Percentiles rank a stretch among this genome's conserved stretches.
These are phyloP conservation scores for Starmera stellimalicola DNA, from an alignment of 1,139 yeast species.

Conservation along the genomic window DNA sequence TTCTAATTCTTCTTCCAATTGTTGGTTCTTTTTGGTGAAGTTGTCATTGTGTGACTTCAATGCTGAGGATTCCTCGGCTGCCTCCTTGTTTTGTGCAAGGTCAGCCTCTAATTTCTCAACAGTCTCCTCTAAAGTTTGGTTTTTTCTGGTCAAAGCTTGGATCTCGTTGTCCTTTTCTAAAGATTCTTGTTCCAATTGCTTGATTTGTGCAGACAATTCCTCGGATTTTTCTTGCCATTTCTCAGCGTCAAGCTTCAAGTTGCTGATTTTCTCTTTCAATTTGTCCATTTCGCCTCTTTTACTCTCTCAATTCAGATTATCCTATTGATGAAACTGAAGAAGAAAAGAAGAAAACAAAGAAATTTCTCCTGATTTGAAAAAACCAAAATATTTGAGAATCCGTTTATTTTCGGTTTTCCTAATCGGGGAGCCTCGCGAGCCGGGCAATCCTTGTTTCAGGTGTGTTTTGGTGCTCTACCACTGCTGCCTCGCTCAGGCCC, in stretches of 20 bases:
- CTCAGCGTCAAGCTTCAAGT: slow-evolving; percentile 91
- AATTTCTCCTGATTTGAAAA: too few relatives aligned
- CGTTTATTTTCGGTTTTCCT: too few relatives aligned
- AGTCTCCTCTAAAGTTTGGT: slow-evolving; percentile 81
- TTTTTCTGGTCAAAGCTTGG: slow-evolving; percentile 86
- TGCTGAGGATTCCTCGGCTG: slow-evolving; percentile 88
- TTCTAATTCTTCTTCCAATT: slow-evolving; percentile 91
- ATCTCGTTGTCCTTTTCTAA: slow-evolving; percentile 92
- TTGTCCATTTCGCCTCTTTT: slow-evolving; percentile 33
- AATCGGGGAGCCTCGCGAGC: too few relatives aligned
- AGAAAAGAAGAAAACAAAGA: too few relatives aligned
- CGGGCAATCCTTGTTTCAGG: too few relatives aligned
- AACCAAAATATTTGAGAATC: too few relatives aligned
- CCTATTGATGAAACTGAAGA: not conserved
- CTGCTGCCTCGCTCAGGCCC: too few relatives aligned
- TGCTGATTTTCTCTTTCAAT: slow-evolving; percentile 69
- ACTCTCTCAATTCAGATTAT: not conserved
- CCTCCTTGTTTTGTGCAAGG: slow-evolving; percentile 72
- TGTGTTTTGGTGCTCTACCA: too few relatives aligned
- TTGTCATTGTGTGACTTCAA: slow-evolving; percentile 86
- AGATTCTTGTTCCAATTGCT: slow-evolving; percentile 85
- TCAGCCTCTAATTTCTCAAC: slow-evolving; percentile 82
- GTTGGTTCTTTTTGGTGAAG: slow-evolving; percentile 84
- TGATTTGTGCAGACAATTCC: slow-evolving; percentile 70
- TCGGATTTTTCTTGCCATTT: slow-evolving; percentile 96